Evolutionary conservation across 495 filamentous ascomycete genomes (phyloP).

Genomic region (Talaromyces trachyspermus): DNA sequence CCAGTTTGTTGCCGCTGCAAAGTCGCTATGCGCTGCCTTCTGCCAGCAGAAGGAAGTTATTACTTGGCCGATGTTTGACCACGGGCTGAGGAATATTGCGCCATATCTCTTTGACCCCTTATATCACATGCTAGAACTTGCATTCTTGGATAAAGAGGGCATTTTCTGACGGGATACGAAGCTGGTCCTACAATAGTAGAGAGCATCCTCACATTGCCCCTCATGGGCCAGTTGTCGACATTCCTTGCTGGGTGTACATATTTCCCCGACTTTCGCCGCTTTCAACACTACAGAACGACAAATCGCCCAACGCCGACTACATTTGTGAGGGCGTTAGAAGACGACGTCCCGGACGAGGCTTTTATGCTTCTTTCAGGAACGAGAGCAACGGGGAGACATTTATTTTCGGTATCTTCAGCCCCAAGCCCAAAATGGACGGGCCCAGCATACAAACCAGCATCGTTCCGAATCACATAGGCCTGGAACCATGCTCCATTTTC

Average conservation of each 20-base stretch:
- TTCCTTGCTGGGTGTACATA: background rate
- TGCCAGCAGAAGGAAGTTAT: background rate
- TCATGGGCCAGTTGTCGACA: background rate
- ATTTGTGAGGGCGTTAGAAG: constrained; percentile 1
- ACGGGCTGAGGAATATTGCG: background rate
- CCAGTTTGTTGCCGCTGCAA: constrained; percentile 13
- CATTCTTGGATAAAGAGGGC: background rate
- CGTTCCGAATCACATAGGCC: background rate
- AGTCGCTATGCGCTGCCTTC: background rate
- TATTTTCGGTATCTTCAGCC: constrained; percentile 17
- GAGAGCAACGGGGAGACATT: constrained; percentile 3
- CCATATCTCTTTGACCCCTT: background rate
- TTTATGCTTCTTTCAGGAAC: background rate
- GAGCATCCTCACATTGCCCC: background rate
- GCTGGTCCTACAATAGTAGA: background rate
- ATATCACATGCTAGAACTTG: background rate
- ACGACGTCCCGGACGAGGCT: constrained; percentile 1
- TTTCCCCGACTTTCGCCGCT: background rate
- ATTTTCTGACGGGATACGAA: background rate
- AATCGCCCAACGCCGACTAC: constrained; percentile 11
- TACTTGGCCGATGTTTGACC: background rate
- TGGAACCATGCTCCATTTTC: constrained; percentile 14
- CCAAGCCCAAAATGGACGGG: constrained; percentile 5
- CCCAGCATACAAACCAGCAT: background rate
- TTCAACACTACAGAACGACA: background rate